These are phyloP conservation scores for Claviceps africana DNA, from an alignment of 2,329 filamentous ascomycete genomes.

Conservation along the genomic window DNA sequence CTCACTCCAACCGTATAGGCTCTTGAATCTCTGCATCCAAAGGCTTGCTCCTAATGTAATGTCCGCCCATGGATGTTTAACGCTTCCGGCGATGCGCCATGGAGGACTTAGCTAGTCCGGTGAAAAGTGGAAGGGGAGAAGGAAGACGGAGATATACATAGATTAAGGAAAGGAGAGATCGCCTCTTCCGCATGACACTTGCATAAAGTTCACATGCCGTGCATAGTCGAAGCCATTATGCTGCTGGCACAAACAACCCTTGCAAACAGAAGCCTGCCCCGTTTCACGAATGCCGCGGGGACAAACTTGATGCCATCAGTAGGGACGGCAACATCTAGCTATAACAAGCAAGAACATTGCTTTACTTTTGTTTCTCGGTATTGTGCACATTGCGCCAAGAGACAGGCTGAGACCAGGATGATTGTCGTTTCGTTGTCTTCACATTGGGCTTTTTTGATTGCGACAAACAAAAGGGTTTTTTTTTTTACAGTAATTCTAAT, in stretches of 20 bases:
- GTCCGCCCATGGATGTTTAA: background rate
- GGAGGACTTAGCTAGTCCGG: background rate
- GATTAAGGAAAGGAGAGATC: constrained; percentile 21
- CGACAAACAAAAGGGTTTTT: background rate
- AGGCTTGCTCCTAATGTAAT: background rate
- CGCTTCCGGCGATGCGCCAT: background rate
- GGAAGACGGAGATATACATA: background rate
- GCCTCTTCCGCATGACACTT: constrained; percentile 1
- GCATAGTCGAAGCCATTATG: constrained; percentile 2
- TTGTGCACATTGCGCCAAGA: background rate
- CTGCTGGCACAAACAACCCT: background rate
- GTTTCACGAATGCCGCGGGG: background rate
- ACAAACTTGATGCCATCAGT: background rate
- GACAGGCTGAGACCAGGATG: background rate
- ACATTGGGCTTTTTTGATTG: background rate
- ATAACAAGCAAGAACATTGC: background rate
- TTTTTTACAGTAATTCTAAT: no score
- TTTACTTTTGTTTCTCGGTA: background rate
- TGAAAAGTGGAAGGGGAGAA: background rate
- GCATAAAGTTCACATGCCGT: background rate
- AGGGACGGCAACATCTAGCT: background rate
- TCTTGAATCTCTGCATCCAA: background rate
- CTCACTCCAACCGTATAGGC: background rate
- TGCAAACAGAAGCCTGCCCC: background rate
- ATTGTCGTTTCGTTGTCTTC: background rate